These are phyloP conservation scores for Boletus vermiculosoides DNA, from an alignment of 768 basidiomycete genomes.

Conservation along the genomic window DNA sequence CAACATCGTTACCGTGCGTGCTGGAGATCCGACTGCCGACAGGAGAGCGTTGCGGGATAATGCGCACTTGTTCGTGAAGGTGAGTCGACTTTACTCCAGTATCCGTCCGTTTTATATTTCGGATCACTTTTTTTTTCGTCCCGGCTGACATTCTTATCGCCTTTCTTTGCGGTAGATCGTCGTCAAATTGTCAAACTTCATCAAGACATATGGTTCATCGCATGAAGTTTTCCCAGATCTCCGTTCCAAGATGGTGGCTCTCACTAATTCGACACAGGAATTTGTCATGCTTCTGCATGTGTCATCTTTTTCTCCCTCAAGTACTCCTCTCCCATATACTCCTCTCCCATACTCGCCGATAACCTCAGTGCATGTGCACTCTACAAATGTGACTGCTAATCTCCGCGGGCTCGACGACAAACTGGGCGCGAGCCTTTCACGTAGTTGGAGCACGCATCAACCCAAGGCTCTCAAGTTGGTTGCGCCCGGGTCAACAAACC, in stretches of 20 bases:
- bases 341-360: conserved; percentile 63
- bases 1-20: conserved; percentile 56
- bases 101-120: background rate
- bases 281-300: conserved; percentile 85
- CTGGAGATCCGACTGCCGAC: conserved; percentile 53
- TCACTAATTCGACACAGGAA: conserved; percentile 84
- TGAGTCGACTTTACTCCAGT: conserved; percentile 28
- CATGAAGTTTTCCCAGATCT: conserved; percentile 59
- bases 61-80: conserved; percentile 81
- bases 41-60: conserved; percentile 69
- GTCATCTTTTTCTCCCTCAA: conserved; percentile 69
- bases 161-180: conserved; percentile 53
- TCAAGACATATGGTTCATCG: conserved; percentile 60
- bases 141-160: conserved; percentile 3
- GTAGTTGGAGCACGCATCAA: conserved; percentile 56
- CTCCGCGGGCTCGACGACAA: conserved; percentile 42
- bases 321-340: conserved; percentile 53
- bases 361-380: conserved; percentile 28
- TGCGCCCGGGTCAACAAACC: conserved; percentile 29
- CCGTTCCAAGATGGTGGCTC: conserved; percentile 66
- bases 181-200: conserved; percentile 68
- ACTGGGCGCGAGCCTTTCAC: conserved; percentile 53
- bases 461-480: conserved; percentile 41
- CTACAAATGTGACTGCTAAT: conserved; percentile 11
- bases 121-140: background rate